Evolutionary conservation across 2,329 filamentous ascomycete species (phyloP).

Genomic region (Aspergillus oerlinghausenensis): DNA sequence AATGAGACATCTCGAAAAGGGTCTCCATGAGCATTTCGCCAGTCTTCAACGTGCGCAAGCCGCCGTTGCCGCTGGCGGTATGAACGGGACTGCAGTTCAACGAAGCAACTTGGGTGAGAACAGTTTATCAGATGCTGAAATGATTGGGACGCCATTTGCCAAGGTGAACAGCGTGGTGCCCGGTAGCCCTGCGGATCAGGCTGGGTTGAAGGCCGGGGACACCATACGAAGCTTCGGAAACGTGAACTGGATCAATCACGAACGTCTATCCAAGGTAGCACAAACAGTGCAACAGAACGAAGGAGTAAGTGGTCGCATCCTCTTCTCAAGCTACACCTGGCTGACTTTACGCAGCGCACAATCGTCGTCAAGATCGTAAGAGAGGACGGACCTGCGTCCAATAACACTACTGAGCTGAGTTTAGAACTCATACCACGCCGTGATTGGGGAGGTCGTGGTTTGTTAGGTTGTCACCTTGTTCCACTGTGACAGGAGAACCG

Average conservation of each 20-base stretch:
- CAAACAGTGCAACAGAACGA: constrained; percentile 86
- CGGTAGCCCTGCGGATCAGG: constrained; percentile 74
- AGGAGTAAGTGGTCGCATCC: constrained; percentile 57
- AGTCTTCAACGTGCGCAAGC: constrained; percentile 54
- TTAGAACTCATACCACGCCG: constrained; percentile 70
- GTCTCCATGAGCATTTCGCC: constrained; percentile 89
- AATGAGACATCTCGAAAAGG: constrained; percentile 77
- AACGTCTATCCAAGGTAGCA: constrained; percentile 78
- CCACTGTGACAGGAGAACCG: constrained; percentile 55
- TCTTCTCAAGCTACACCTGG: neutral
- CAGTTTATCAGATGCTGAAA: constrained; percentile 21
- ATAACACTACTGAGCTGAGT: constrained; percentile 52
- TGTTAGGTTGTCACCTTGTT: constrained; percentile 86
- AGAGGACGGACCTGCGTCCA: constrained; percentile 40
- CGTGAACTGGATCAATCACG: constrained; percentile 79
- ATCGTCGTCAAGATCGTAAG: constrained; percentile 66
- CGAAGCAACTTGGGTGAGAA: constrained; percentile 17
- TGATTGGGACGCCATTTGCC: constrained; percentile 67
- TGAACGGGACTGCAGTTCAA: constrained; percentile 20
- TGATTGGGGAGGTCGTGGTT: constrained; percentile 84
- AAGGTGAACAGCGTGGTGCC: constrained; percentile 79
- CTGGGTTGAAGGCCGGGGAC: constrained; percentile 77
- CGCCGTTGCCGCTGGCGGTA: constrained; percentile 23
- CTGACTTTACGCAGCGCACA: constrained; percentile 50
- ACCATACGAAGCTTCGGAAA: constrained; percentile 79